phyloP scores from a whole-genome alignment of 768 basidiomycete genomes.

The Tulasnella sp. region DNA sequence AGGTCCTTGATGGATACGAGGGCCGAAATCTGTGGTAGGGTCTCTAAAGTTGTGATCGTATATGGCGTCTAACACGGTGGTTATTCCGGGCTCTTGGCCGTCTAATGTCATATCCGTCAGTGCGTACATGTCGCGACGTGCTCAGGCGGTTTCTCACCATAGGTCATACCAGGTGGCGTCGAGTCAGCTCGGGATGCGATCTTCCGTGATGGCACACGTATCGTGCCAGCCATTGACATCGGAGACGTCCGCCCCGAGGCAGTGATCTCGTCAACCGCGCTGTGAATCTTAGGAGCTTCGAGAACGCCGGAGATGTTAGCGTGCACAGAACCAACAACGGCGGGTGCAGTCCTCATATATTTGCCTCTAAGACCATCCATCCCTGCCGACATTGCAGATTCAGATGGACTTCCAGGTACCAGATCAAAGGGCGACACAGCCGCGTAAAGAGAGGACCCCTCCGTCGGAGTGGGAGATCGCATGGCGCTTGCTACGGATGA shows the following conservation, averaged over 20 bases:
- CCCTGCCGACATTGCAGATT: constrained; percentile 64
- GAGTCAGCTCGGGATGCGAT: constrained; percentile 9
- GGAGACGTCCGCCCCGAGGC: constrained; percentile 74
- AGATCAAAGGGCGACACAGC: constrained; percentile 33
- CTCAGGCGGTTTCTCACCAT: constrained; percentile 7
- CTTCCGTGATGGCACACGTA: constrained; percentile 32
- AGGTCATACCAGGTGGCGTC: background rate
- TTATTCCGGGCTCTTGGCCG: constrained; percentile 82
- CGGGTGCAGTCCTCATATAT: constrained; percentile 78
- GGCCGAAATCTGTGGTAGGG: constrained; percentile 84
- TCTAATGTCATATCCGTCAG: constrained; percentile 37
- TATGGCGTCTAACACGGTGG: constrained; percentile 76
- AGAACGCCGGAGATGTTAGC: constrained; percentile 74
- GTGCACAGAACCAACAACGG: constrained; percentile 67
- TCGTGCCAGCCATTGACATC: constrained; percentile 46
- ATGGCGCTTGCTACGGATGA: constrained; percentile 28
- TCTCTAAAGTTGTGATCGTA: constrained; percentile 79
- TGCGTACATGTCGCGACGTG: no score
- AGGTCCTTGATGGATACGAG: constrained; percentile 71
- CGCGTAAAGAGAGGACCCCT: constrained; percentile 23
- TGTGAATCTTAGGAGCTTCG: constrained; percentile 56
- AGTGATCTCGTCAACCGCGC: constrained; percentile 43
- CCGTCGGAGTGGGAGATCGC: constrained; percentile 20
- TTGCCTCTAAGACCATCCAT: constrained; percentile 64
- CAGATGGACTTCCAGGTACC: constrained; percentile 67